phyloP scores from a whole-genome alignment of 2,329 filamentous ascomycete genomes.

The Aspergillus puulaauensis region DNA sequence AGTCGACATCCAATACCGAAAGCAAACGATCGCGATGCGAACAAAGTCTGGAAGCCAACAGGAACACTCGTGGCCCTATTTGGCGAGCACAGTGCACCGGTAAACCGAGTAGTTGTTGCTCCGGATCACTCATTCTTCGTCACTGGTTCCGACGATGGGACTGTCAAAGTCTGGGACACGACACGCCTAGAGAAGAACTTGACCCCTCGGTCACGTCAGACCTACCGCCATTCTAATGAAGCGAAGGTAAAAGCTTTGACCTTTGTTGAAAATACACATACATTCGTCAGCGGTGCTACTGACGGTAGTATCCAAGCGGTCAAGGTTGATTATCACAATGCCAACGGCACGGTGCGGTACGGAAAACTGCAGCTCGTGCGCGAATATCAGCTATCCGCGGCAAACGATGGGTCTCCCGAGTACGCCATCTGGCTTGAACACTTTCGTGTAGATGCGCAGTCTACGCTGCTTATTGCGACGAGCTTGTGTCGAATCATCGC shows the following conservation, averaged over 20 bases:
- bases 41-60: constrained; percentile 76
- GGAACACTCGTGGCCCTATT: constrained; percentile 85
- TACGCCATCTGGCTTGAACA: constrained; percentile 90
- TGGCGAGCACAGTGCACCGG: constrained; percentile 77
- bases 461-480: constrained; percentile 82
- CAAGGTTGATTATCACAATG: constrained; percentile 68
- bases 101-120: constrained; percentile 78
- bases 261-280: constrained; percentile 92
- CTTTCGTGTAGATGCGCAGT: constrained; percentile 77
- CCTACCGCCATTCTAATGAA: constrained; percentile 71
- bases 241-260: constrained; percentile 77
- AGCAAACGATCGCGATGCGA: constrained; percentile 51
- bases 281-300: constrained; percentile 84
- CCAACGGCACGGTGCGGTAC: constrained; percentile 66
- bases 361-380: constrained; percentile 74
- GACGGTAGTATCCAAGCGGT: constrained; percentile 91
- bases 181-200: constrained; percentile 87
- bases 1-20: constrained; percentile 53
- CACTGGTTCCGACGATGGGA: constrained; percentile 87
- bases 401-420: constrained; percentile 54
- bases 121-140: constrained; percentile 95
- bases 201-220: constrained; percentile 81
- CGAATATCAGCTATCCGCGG: constrained; percentile 67
- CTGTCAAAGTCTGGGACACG: constrained; percentile 91
- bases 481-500: constrained; percentile 80